Base-by-base conservation (phyloP, 2,329 filamentous ascomycete species). In the Exophiala sp. region DNA sequence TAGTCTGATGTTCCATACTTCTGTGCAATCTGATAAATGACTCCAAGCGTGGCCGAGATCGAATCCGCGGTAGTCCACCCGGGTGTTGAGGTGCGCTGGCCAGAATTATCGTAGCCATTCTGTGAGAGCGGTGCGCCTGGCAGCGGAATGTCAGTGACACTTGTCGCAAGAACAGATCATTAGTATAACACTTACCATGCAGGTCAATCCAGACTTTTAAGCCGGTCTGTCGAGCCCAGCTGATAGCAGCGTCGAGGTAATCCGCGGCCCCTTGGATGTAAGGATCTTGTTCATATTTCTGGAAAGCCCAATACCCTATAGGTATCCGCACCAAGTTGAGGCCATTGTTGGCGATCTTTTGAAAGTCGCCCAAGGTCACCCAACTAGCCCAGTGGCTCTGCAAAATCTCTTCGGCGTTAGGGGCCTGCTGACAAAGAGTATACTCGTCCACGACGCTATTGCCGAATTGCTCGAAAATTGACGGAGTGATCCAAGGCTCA, bases 31-130 rank as follows among this genome's bases (percentile, higher is more conserved):
- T 64, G 73, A 19, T 76, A 66, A n/a, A 86, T 70, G 2, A 82
- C 77, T 19, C 69, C 62, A 9, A 84, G 65, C 2, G 72, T 73
- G 48, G 67, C 55, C 0, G 59, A 38, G 11, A 70, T 61, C 2
- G 64, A 66, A 46, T 66, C 45, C 10, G 64, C 64, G 41, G 66
- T 61, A n/a, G 65, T 65, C 70, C 70, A 73, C 27, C 50, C 52
- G 6, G 55, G 56, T 3, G 43, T 29, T 10, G 41, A 53, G 2
- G 37, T 65, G 65, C 68, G 49, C 60, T 68, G 71, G 39, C 82
- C 82, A 46, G 76, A 80, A 66, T 84, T 85, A 65, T 85, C 81
- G 62, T 83, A 84, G 2, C 81, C 81, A 54, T 84, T 84, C 59
- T 85, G 81, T 5, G 78, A 82, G 5, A 75, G 74, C 14, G 79